Percentiles rank a stretch among this genome's conserved stretches.
These are phyloP conservation scores for Pseudopyricularia cyperi DNA, from an alignment of 2,329 filamentous ascomycete genomes.

Conservation along the genomic window DNA sequence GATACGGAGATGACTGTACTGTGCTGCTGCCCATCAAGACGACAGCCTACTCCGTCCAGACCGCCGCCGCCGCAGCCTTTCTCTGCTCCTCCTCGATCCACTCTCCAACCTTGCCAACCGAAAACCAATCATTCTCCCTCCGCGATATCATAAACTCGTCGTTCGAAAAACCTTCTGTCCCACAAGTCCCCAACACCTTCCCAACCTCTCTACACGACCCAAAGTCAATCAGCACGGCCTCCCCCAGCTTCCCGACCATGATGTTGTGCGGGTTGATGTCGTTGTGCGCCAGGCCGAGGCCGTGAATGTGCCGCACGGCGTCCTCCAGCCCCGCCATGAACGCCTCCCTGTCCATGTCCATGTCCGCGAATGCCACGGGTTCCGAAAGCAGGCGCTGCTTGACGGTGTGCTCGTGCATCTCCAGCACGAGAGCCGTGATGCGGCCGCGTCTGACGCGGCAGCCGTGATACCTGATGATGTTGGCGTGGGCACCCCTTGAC, in stretches of 20 bases:
- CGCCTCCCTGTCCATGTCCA: background rate
- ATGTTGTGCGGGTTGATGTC: constrained; percentile 8
- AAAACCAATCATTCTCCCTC: too few relatives aligned
- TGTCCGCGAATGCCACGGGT: background rate
- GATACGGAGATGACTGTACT: too few relatives aligned
- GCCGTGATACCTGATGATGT: constrained; percentile 7
- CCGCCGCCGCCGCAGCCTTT: too few relatives aligned
- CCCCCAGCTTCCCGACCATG: constrained; percentile 1
- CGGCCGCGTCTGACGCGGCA: constrained; percentile 12
- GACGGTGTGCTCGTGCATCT: constrained; percentile 7
- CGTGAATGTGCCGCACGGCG: constrained; percentile 5
- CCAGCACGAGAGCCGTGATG: constrained; percentile 14
- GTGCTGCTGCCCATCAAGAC: too few relatives aligned
- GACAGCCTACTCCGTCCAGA: too few relatives aligned
- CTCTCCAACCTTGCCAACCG: too few relatives aligned
- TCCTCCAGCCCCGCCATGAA: constrained; percentile 5
- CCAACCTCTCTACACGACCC: background rate
- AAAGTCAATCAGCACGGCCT: constrained; percentile 7
- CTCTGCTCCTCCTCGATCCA: too few relatives aligned
- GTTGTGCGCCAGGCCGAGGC: constrained; percentile 8
- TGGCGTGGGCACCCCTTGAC: background rate
- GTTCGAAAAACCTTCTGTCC: background rate
- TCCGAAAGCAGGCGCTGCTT: constrained; percentile 4
- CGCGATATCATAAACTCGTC: background rate
- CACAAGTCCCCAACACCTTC: background rate